Evolutionary conservation across 495 filamentous ascomycete genomes (phyloP), one percentile per base, ranked within the genome.

Genomic region (Podospora pseudopauciseta): DNA sequence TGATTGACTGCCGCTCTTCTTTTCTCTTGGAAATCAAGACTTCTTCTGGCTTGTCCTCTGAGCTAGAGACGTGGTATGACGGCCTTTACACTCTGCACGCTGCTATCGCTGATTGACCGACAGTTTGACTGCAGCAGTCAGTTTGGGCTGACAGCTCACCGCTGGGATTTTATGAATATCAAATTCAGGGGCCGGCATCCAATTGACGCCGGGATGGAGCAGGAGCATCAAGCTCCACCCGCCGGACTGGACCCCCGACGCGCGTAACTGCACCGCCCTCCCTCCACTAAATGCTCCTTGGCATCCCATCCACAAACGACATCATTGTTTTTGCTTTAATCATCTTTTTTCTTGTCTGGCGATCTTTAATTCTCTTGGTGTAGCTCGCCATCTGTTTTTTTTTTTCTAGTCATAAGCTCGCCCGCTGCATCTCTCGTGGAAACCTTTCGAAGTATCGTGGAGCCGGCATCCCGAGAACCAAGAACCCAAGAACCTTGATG

Each of bases 151-250:
- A 59, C 9, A 49, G 7, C 39, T 49, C 39, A 58, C n/a, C 55
- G 55, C 55, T 58, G 0, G 55, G n/a, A 19, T 23, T 56, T 1
- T 44, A 0, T 18, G n/a, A 26, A 65, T 64, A 64, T 63, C 39
- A 13, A 49, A 49, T 49, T 18, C 64, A 66, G 65, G 66, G 69
- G 65, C 55, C 63, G 26, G 13, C 20, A 63, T 27, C 69, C 66
- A 71, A 68, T 71, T 28, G 66, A 44, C 4, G 28, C 39, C 39
- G 58, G 23, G 32, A 32, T 65, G 55, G 3, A 57, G 30, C 65
- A 62, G 44, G 56, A 57, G 61, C 5, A 44, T 49, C 63, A 71
- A 65, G 68, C 69, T 68, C 44, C 65, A 53, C 65, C 56, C 32
- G 34, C 27, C 61, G 61, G 61, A 44, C 61, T 63, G 61, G 61